These are phyloP conservation scores for Euphorbia pulcherrima DNA, from an alignment of 345 rosid species.

Conservation along the genomic window DNA sequence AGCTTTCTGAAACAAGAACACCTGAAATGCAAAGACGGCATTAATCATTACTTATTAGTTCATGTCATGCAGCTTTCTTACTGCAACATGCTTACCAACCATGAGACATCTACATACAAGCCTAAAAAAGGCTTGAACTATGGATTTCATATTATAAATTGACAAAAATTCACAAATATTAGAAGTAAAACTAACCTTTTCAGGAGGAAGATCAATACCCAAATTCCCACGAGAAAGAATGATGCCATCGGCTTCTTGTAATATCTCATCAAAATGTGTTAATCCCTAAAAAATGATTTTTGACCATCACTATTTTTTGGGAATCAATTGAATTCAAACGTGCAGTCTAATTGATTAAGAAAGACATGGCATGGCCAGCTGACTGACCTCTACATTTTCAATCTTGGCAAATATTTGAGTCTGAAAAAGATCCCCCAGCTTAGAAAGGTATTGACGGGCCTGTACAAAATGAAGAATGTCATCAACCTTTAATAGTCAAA, in stretches of 20 bases:
- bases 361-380: conserved; percentile 8
- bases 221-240: conserved; percentile 97
- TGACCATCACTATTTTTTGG: neutral
- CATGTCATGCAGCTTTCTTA: neutral
- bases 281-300: conserved; percentile 50
- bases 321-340: neutral
- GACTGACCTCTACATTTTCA: conserved; percentile 77
- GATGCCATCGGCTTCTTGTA: conserved; percentile 97
- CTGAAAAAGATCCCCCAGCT: conserved; percentile 76
- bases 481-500: neutral
- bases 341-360: neutral
- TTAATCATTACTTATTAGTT: conserved; percentile 11
- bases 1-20: conserved; percentile 90
- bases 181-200: conserved; percentile 58
- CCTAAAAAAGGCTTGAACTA: neutral
- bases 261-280: conserved; percentile 94
- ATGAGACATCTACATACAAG: neutral
- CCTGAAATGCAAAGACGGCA: conserved; percentile 41
- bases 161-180: neutral
- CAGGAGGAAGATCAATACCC: conserved; percentile 98
- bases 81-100: neutral
- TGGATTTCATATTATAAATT: neutral
- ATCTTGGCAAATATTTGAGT: conserved; percentile 96
- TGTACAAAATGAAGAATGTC: conserved; percentile 25
- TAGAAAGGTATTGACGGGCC: conserved; percentile 82